Base-by-base conservation (phyloP, 1,284 basidiomycete genomes). In the Cryptococcus sp. region DNA sequence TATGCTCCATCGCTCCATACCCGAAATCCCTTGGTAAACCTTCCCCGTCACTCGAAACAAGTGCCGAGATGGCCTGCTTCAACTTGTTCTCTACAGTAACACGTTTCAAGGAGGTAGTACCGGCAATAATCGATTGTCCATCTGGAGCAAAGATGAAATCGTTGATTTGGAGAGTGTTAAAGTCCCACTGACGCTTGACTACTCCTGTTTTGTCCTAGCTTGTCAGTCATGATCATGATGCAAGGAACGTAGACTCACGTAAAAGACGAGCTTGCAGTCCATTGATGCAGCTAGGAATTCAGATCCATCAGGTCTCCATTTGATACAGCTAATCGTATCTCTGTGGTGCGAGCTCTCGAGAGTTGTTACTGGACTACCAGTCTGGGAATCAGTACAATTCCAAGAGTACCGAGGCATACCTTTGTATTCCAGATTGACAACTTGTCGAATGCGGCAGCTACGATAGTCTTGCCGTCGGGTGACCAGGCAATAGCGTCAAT, bases 231-330 rank as follows among this genome's bases (percentile, higher is more conserved):
- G 43, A 16, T 18, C n/a, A 34, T 24, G 40, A n/a, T 11, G 14
- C 43, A 13, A 32, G 18, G 23, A 28, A 39, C 18, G 13, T 10
- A 4, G 11, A 73, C 83, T 50, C 70, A 92, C 91, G 89, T 92
- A 98, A 59, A 87, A 83, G 40, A 88, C 82, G 51, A 98, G 84
- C 73, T 85, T 86, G 59, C 85, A 83, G 73, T 99, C 94, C 75
- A 96, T 80, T 39, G 87, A 88, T 43, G 87, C 87, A 4, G 91
- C 96, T 56, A 97, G 82, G 70, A 98, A 98, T 11, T 88, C 88
- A 16, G 83, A 83, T 28, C 87, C 87, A 70, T 96, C 86, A 9
- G 91, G 87, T 44, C 93, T 77, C 91, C 92, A 98, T 39, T 84
- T 81, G 40, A 96, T 80, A 0, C 90, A 84, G 21, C 88, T 88